Base-by-base conservation (phyloP, 257 asterid species). In the Lavandula angustifolia region DNA sequence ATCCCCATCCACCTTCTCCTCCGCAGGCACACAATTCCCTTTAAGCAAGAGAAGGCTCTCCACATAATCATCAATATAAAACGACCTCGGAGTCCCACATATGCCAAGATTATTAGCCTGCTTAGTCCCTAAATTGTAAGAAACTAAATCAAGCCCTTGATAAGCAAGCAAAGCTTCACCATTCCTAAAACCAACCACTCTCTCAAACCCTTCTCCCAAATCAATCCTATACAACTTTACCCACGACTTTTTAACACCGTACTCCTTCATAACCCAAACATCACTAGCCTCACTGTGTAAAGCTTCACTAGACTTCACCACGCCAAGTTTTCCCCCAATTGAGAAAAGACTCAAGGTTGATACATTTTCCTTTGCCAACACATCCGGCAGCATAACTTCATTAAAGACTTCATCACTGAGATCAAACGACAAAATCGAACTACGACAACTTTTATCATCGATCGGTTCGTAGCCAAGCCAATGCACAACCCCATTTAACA, bases 241-340 rank as follows among this genome's bases (percentile, higher is more conserved):
- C 95, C 95, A 87, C 2, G 94, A 78, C 47, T 74, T 82, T 7
- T 32, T 44, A 46, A 77, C 80, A 14, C 83, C 88, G 62, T 78
- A 81, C 49, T 74, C 78, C 71, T 76, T 70, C 96, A 83, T 83
- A 67, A 73, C 64, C 96, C 89, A 88, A 58, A 88, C 75, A 61
- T 64, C 75, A 68, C 78, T 77, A 1, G n/a, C 63, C 31, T 42
- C 62, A 34, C 6, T 44, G 7, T 61, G 72, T 5, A 35, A 42
- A 13, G 38, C 67, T 50, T 55, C 69, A 11, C 42, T 57, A 27
- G 66, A 71, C 44, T 71, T 71, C 14, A 75, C 41, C 62, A 76
- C 83, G 3, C 65, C 80, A 41, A 88, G 82, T 0, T 74, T 69
- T n/a, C 60, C 79, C 73, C 53, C 75, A 38, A 66, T 66, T 0